These are phyloP conservation scores for Trichoderma reesei DNA, from an alignment of 495 filamentous ascomycete genomes.

Conservation along the genomic window DNA sequence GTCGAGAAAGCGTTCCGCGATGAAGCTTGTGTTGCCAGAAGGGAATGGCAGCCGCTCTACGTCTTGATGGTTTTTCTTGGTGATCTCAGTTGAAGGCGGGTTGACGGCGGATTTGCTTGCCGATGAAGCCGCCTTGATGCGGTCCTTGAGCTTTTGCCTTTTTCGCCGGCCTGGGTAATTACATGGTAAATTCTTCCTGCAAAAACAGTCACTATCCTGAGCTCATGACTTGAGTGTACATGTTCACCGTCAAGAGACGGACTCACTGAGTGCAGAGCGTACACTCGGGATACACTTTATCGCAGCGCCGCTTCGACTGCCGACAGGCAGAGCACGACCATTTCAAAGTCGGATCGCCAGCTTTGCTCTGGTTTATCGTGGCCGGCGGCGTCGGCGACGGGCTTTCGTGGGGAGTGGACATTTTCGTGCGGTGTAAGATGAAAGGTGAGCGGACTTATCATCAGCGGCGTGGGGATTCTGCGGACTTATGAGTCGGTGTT, in stretches of 20 bases:
- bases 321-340: background rate
- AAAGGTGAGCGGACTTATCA: background rate
- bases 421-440: background rate
- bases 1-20: background rate
- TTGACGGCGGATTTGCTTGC: constrained; percentile 10
- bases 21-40: background rate
- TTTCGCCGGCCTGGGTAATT: constrained; percentile 14
- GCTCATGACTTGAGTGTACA: too few relatives aligned
- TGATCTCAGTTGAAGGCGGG: background rate
- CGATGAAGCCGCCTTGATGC: constrained; percentile 14
- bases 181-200: background rate
- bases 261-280: constrained; percentile 31
- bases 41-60: background rate
- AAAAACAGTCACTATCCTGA: constrained; percentile 14
- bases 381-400: background rate
- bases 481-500: background rate
- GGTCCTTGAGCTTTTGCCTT: constrained; percentile 22
- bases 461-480: background rate
- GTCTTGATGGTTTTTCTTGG: background rate
- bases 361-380: background rate
- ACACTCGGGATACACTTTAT: constrained; percentile 37
- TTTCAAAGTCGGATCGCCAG: background rate
- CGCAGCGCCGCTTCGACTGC: constrained; percentile 33
- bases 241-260: constrained; percentile 28
- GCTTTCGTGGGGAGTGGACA: background rate